A percentile compares a stretch with the other conserved stretches of the same genome.
These are phyloP conservation scores for Pichia sp. DNA, from an alignment of 1,139 yeast species.

Conservation along the genomic window DNA sequence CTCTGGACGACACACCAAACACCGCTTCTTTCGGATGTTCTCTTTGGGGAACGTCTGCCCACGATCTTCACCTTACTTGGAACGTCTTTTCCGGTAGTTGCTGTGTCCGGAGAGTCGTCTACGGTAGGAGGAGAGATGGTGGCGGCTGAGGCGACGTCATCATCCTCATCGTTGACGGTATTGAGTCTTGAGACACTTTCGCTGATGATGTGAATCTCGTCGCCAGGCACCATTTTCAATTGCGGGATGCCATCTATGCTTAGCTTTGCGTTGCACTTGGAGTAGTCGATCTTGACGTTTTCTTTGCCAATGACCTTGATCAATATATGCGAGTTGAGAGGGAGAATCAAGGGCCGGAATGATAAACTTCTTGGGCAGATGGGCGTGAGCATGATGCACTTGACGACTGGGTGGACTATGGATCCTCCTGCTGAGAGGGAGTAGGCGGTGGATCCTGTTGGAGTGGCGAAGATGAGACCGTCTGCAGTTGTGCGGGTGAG, in stretches of 20 bases:
- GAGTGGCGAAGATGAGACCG: slow-evolving; percentile 80
- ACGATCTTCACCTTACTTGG: background rate
- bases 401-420: slow-evolving; percentile 84
- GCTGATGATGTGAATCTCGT: slow-evolving; percentile 66
- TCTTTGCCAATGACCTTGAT: slow-evolving; percentile 55
- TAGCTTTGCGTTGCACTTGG: slow-evolving; percentile 41
- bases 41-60: background rate
- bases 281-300: slow-evolving; percentile 20
- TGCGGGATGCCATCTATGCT: slow-evolving; percentile 81
- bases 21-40: slow-evolving; percentile 41
- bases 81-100: too few relatives aligned
- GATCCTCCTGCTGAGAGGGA: slow-evolving; percentile 89
- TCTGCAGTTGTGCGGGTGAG: slow-evolving; percentile 90
- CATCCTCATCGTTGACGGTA: slow-evolving; percentile 42
- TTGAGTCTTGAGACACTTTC: slow-evolving; percentile 54
- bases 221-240: slow-evolving; percentile 65
- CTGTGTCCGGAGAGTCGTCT: background rate
- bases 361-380: slow-evolving; percentile 86
- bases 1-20: slow-evolving; percentile 86
- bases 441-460: slow-evolving; percentile 95
- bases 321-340: slow-evolving; percentile 55
- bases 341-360: slow-evolving; percentile 80
- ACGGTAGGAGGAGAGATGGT: background rate
- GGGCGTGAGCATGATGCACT: slow-evolving; percentile 79
- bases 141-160: background rate